Percentiles rank a stretch among this genome's conserved stretches.
Conservation (phyloP, 345 rosid species). For the Mercurialis annua region DNA sequence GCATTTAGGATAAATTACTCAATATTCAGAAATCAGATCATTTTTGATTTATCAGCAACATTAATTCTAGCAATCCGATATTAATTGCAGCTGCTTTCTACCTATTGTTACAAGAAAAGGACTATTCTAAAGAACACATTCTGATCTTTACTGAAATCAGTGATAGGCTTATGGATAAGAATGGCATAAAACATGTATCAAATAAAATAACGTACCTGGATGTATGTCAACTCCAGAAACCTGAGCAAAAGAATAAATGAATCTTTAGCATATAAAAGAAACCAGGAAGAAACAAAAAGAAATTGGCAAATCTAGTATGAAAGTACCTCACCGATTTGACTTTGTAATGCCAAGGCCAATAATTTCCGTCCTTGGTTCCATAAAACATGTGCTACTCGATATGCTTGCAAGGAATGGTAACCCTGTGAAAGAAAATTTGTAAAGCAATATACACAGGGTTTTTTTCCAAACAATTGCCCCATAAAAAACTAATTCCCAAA, state of each 20-base stretch:
- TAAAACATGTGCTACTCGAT: constrained; percentile 75
- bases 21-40: not conserved
- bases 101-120: not conserved
- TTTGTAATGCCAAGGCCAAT: constrained; percentile 80
- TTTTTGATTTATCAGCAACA: not conserved
- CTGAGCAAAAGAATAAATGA: constrained; percentile 36
- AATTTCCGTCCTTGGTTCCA: constrained; percentile 87
- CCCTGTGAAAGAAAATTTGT: constrained; percentile 48
- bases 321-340: constrained; percentile 80
- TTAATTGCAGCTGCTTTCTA: constrained; percentile 4
- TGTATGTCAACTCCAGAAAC: constrained; percentile 95
- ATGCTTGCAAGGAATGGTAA: constrained; percentile 76
- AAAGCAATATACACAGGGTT: no score
- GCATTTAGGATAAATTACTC: constrained; percentile 2
- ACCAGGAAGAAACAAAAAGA: not conserved
- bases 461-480: no score
- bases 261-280: constrained; percentile 15
- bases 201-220: constrained; percentile 55
- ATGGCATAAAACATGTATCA: not conserved
- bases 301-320: not conserved
- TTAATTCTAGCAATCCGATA: not conserved
- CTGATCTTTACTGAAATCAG: not conserved
- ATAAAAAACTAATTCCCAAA: no score
- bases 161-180: not conserved
- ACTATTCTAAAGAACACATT: not conserved